phyloP scores from a whole-genome alignment of 1,139 yeast species.

The Magnusiomyces suaveolens region DNA sequence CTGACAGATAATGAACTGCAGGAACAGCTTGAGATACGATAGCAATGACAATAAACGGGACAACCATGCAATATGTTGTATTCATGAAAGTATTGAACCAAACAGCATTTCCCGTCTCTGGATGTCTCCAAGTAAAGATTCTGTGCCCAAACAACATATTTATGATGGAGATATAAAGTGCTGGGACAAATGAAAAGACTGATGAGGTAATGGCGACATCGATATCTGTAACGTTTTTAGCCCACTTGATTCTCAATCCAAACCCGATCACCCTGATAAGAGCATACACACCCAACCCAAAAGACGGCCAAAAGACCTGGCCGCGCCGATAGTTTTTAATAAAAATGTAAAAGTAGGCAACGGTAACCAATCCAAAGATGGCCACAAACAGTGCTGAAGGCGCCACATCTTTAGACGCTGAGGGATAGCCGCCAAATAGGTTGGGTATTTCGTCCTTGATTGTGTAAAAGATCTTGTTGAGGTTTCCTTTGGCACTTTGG shows the following conservation, averaged over 20 bases:
- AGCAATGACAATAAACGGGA: conserved; percentile 55
- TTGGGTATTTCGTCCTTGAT: conserved; percentile 38
- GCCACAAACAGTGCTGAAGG: conserved; percentile 51
- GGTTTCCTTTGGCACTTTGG: conserved; percentile 1
- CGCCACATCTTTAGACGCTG: conserved; percentile 47
- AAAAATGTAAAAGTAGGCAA: conserved; percentile 45
- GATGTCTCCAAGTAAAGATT: conserved; percentile 74
- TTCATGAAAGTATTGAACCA: conserved; percentile 50
- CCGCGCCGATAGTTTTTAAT: conserved; percentile 46
- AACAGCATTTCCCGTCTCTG: conserved; percentile 55
- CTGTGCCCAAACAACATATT: conserved; percentile 64
- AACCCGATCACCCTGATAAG: conserved; percentile 50
- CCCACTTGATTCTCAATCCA: conserved; percentile 53
- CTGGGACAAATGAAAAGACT: conserved; percentile 45
- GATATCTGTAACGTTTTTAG: conserved; percentile 39
- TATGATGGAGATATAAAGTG: conserved; percentile 38
- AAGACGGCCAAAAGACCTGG: conserved; percentile 52
- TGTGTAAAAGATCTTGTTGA: conserved; percentile 18
- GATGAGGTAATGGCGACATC: conserved; percentile 50
- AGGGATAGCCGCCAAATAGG: conserved; percentile 61
- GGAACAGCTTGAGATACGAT: conserved; percentile 59
- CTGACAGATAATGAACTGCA: conserved; percentile 48
- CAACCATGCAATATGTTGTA: conserved; percentile 43
- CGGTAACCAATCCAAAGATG: conserved; percentile 41
- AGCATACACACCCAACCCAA: conserved; percentile 48